Conservation (phyloP, 1,284 basidiomycete species). For the Apiotrichum montevideense region DNA sequence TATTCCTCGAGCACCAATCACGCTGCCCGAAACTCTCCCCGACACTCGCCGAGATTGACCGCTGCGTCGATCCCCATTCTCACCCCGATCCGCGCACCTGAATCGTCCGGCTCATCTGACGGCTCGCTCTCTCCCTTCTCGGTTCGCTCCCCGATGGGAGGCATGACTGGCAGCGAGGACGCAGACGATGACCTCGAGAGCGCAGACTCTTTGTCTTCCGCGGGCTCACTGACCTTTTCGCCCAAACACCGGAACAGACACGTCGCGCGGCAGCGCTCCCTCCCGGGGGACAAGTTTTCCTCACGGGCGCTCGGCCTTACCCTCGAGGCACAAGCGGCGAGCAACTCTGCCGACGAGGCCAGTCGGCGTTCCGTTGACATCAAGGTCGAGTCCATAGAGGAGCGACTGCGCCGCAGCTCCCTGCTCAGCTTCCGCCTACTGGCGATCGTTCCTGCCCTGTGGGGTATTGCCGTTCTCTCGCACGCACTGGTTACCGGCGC, state of each 20-base stretch:
- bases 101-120: constrained; percentile 2
- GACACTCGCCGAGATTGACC: constrained; percentile 19
- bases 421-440: constrained; percentile 32
- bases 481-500: constrained; percentile 30
- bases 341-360: constrained; percentile 11
- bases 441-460: constrained; percentile 37
- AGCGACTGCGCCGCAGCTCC: constrained; percentile 24
- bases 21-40: not conserved
- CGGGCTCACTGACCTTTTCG: constrained; percentile 34
- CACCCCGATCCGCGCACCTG: constrained; percentile 9
- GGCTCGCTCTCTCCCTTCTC: constrained; percentile 21
- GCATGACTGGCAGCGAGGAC: constrained; percentile 33
- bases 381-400: constrained; percentile 22
- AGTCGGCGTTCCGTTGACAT: constrained; percentile 5
- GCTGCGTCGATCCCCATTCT: constrained; percentile 18
- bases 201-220: constrained; percentile 28
- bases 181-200: constrained; percentile 40
- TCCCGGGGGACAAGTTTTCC: constrained; percentile 1
- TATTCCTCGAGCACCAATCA: not conserved
- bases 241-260: constrained; percentile 20
- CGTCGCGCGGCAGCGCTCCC: not conserved
- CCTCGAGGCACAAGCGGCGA: constrained; percentile 1
- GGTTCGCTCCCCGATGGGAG: constrained; percentile 13
- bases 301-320: constrained; percentile 5
- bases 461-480: constrained; percentile 34